These are phyloP conservation scores for Penicillium chermesinum DNA, from an alignment of 495 filamentous ascomycete species.

Conservation along the genomic window DNA sequence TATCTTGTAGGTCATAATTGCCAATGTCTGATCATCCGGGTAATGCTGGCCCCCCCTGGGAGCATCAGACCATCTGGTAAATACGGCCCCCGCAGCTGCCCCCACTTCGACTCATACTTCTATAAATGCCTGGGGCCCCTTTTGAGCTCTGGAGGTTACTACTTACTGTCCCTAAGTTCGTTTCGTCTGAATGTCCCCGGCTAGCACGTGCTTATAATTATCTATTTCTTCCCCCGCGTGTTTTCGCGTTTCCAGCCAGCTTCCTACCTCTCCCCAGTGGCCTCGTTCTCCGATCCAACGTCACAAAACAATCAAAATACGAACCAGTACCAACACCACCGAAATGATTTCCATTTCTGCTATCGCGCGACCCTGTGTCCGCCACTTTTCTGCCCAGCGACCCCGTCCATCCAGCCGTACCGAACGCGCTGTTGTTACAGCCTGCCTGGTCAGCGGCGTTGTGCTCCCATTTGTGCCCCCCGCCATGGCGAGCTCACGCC, in stretches of 20 bases:
- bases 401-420: constrained; percentile 35
- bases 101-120: background rate
- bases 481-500: constrained; percentile 41
- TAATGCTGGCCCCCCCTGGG: background rate
- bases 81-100: background rate
- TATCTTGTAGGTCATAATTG: too few species aligned
- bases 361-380: constrained; percentile 35
- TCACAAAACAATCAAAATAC: background rate
- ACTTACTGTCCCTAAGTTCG: background rate
- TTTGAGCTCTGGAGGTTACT: background rate
- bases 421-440: constrained; percentile 35
- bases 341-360: constrained; percentile 27
- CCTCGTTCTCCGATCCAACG: background rate
- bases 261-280: background rate
- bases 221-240: constrained; percentile 1
- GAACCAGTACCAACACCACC: background rate
- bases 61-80: constrained; percentile 1
- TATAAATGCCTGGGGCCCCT: background rate
- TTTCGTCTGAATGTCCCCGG: background rate
- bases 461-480: constrained; percentile 44
- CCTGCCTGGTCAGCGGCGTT: constrained; percentile 38
- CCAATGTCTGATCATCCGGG: background rate
- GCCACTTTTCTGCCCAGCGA: constrained; percentile 43
- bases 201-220: background rate
- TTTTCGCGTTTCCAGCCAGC: background rate